These are phyloP conservation scores for Kurtzmaniella fragi DNA, from an alignment of 805 yeast species.

Conservation along the genomic window DNA sequence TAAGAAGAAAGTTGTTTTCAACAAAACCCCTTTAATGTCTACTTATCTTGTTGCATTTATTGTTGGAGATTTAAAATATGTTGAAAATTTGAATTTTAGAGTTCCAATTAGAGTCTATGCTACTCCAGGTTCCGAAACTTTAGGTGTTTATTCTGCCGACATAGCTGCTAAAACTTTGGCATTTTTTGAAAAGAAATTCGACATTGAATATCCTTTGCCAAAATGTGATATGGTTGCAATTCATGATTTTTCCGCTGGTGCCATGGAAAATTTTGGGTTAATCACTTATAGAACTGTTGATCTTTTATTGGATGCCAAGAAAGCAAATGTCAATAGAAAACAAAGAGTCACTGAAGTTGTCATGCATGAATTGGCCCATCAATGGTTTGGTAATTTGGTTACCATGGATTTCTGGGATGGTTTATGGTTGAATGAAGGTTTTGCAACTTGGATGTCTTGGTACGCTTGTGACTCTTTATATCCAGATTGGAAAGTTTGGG, in stretches of 20 bases:
- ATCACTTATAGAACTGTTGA: slow-evolving; percentile 78
- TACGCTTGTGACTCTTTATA: slow-evolving; percentile 68
- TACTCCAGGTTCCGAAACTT: slow-evolving; percentile 68
- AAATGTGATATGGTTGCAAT: slow-evolving; percentile 79
- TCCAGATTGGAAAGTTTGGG: slow-evolving; percentile 88
- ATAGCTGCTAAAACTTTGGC: slow-evolving; percentile 70
- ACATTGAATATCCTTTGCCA: slow-evolving; percentile 73
- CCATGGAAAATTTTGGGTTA: slow-evolving; percentile 85
- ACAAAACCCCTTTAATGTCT: slow-evolving; percentile 77
- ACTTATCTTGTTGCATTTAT: slow-evolving; percentile 83
- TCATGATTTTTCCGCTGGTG: slow-evolving; percentile 82
- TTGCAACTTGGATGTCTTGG: slow-evolving; percentile 92
- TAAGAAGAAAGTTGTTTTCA: slow-evolving; percentile 56
- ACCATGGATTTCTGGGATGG: slow-evolving; percentile 95
- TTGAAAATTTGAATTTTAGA: slow-evolving; percentile 60
- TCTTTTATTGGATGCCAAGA: slow-evolving; percentile 64
- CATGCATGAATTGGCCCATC: slow-evolving; percentile 86
- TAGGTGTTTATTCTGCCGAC: slow-evolving; percentile 70
- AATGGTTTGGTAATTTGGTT: slow-evolving; percentile 87
- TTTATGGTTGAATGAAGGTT: slow-evolving; percentile 84
- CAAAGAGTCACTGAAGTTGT: slow-evolving; percentile 82
- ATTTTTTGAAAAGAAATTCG: slow-evolving; percentile 69
- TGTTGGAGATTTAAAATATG: slow-evolving; percentile 73
- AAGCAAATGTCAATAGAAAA: slow-evolving; percentile 58
- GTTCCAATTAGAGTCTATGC: slow-evolving; percentile 79